Evolutionary conservation across 2,329 filamentous ascomycete genomes (phyloP).

Genomic region (Trichoderma cornu-damae): DNA sequence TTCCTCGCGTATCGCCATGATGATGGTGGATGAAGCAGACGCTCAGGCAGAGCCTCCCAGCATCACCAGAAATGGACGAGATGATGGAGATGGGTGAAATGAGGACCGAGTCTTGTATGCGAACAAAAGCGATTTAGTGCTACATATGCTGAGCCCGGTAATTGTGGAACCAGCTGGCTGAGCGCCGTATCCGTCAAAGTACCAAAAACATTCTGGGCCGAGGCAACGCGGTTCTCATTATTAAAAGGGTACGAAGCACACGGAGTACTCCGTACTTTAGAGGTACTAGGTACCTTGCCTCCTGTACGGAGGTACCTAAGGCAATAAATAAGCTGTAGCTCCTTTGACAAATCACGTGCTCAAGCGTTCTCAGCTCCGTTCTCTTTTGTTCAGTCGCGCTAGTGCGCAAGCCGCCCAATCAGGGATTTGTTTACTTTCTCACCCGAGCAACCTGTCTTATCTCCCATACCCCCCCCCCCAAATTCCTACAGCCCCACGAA

Average conservation of each 20-base stretch:
- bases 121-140: background rate
- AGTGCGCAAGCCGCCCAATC: conserved; percentile 27
- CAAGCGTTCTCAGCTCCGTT: background rate
- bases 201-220: conserved; percentile 7
- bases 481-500: conserved; percentile 8
- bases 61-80: conserved; percentile 21
- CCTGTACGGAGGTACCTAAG: too few relatives aligned
- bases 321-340: too few relatives aligned
- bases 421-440: conserved; percentile 42
- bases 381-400: background rate
- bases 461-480: background rate
- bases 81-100: background rate
- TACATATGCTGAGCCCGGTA: conserved; percentile 28
- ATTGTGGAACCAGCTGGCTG: conserved; percentile 18
- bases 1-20: conserved; percentile 89
- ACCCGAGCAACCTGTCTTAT: conserved; percentile 33
- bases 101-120: conserved; percentile 19
- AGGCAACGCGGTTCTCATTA: conserved; percentile 6
- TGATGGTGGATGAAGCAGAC: conserved; percentile 27
- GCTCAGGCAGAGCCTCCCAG: conserved; percentile 22
- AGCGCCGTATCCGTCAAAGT: conserved; percentile 3
- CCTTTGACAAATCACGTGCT: background rate
- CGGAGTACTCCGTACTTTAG: too few relatives aligned
- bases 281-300: too few relatives aligned
- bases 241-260: too few relatives aligned